These are phyloP conservation scores for Phytophthora niederhauseri DNA, from an alignment of 352 stramenopile genomes.

Conservation along the genomic window DNA sequence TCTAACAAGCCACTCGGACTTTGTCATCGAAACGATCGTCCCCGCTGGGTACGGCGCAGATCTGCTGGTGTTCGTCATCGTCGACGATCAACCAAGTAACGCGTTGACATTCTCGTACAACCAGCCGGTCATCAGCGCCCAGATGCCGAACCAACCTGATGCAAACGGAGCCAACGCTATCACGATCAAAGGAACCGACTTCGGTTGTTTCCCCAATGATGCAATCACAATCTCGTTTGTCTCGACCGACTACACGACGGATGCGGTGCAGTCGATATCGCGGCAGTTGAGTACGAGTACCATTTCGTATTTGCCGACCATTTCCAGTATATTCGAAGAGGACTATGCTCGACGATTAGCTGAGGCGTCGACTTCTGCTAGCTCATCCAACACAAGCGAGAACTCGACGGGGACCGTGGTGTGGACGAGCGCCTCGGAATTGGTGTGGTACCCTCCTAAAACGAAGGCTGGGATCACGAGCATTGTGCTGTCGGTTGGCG, in stretches of 20 bases:
- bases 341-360: constrained; percentile 6
- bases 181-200: constrained; percentile 66
- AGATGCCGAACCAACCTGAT: constrained; percentile 72
- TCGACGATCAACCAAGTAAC: constrained; percentile 60
- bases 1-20: constrained; percentile 51
- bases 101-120: constrained; percentile 61
- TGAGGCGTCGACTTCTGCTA: constrained; percentile 11
- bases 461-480: constrained; percentile 55
- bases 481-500: constrained; percentile 62
- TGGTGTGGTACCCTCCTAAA: constrained; percentile 67
- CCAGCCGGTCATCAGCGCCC: constrained; percentile 52
- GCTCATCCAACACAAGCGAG: constrained; percentile 16
- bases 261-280: constrained; percentile 23
- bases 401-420: constrained; percentile 41
- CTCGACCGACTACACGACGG: background rate
- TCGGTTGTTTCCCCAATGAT: constrained; percentile 68
- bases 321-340: constrained; percentile 8
- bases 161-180: constrained; percentile 67
- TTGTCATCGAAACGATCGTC: constrained; percentile 50
- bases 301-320: constrained; percentile 1
- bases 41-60: constrained; percentile 55
- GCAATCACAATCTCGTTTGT: constrained; percentile 58
- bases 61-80: constrained; percentile 48
- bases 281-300: constrained; percentile 11
- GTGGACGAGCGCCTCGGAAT: constrained; percentile 54